Evolutionary conservation across 2,329 filamentous ascomycete species (phyloP).

Genomic region (Dothidotthia symphoricarpi): DNA sequence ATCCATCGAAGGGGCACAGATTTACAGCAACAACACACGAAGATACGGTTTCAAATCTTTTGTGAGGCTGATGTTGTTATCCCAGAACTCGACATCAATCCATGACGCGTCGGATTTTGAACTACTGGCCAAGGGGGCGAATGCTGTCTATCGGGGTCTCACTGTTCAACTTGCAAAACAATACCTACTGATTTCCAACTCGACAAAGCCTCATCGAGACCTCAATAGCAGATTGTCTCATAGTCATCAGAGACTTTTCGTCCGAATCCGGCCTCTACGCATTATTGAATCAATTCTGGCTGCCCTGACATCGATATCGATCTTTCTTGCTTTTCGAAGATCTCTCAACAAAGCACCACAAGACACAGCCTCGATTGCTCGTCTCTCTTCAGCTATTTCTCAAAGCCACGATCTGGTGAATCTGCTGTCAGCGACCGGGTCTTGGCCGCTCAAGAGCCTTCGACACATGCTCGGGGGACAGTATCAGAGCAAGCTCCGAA

Average conservation of each 20-base stretch:
- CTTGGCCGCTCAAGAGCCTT: not conserved
- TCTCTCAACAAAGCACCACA: not conserved
- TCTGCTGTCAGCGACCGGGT: not conserved
- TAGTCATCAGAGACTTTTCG: not conserved
- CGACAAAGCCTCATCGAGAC: not conserved
- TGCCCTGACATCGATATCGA: not conserved
- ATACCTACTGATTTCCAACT: not conserved
- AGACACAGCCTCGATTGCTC: not conserved
- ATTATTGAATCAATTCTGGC: not conserved
- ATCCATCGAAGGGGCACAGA: not conserved
- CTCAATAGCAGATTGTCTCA: not conserved
- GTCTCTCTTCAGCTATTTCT: not conserved
- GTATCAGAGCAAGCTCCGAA: not conserved
- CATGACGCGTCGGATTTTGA: not conserved
- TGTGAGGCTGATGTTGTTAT: not conserved
- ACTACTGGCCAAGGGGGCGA: not conserved
- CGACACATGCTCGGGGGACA: not conserved
- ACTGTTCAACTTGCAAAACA: slow-evolving; percentile 1
- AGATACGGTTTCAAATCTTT: not conserved
- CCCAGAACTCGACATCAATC: not conserved
- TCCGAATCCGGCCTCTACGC: not conserved
- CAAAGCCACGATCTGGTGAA: not conserved
- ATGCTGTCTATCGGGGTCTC: not conserved
- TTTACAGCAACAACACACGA: not conserved
- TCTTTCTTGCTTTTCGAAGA: not conserved